Percentiles rank a stretch among this genome's conserved stretches.
Conservation (phyloP, 176 grass and related monocot genomes). For the Aechmea fasciata region DNA sequence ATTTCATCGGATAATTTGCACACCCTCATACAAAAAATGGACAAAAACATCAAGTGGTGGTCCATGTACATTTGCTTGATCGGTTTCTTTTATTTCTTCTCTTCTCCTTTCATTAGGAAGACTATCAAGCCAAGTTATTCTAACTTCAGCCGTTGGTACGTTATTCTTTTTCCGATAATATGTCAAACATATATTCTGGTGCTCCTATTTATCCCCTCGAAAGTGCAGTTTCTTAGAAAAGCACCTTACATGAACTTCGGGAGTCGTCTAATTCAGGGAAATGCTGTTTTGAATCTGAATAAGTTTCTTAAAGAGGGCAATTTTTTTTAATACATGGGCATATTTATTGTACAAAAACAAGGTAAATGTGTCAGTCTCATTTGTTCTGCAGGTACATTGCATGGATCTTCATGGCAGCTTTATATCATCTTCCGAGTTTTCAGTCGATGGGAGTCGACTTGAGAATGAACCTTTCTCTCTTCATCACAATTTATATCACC, state of each 20-base stretch:
- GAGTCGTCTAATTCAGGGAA: too few relatives aligned
- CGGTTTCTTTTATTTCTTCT: slow-evolving; percentile 98
- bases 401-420: slow-evolving; percentile 95
- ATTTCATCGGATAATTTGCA: slow-evolving; percentile 89
- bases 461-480: slow-evolving; percentile 94
- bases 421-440: slow-evolving; percentile 99
- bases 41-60: slow-evolving; percentile 99
- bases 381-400: slow-evolving; percentile 73
- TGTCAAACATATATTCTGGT: background rate
- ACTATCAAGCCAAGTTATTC: slow-evolving; percentile 93
- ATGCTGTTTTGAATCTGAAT: too few relatives aligned
- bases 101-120: slow-evolving; percentile 94
- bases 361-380: slow-evolving; percentile 15
- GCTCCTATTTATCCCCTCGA: background rate
- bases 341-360: slow-evolving; percentile 6
- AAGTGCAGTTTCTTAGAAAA: background rate
- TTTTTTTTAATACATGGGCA: background rate
- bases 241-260: too few relatives aligned
- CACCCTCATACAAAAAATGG: slow-evolving; percentile 81
- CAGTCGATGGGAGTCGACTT: slow-evolving; percentile 97
- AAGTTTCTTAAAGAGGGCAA: too few relatives aligned
- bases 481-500: slow-evolving; percentile 73
- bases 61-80: slow-evolving; percentile 98
- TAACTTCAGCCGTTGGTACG: slow-evolving; percentile 94
- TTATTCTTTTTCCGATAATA: background rate